Conservation (phyloP, 2,329 filamentous ascomycete genomes). For the Gyromitra esculenta region DNA sequence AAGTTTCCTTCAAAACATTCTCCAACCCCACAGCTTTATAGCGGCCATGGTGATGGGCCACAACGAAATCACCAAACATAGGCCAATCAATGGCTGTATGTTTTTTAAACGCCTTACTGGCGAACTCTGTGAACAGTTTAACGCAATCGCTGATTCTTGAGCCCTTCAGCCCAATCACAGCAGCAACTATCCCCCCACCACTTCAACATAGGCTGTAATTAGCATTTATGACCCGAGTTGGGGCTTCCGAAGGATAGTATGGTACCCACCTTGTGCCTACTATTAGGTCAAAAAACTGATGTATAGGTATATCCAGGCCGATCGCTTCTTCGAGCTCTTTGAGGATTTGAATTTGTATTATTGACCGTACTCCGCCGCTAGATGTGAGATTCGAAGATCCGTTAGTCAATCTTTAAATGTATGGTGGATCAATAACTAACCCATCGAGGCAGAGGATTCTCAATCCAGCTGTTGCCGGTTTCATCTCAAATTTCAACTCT, state of each 20-base stretch:
- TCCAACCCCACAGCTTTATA: slow-evolving; percentile 61
- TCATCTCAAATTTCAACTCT: slow-evolving; percentile 57
- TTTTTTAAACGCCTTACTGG: slow-evolving; percentile 62
- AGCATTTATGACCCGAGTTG: neutral
- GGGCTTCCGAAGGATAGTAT: neutral
- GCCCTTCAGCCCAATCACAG: slow-evolving; percentile 61
- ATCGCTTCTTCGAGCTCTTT: slow-evolving; percentile 61
- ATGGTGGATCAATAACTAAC: slow-evolving; percentile 57
- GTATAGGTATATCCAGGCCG: slow-evolving; percentile 61
- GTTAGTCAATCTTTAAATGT: slow-evolving; percentile 55
- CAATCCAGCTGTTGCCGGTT: slow-evolving; percentile 60
- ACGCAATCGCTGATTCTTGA: slow-evolving; percentile 61
- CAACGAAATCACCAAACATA: slow-evolving; percentile 58
- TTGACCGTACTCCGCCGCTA: slow-evolving; percentile 64
- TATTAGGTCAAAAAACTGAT: slow-evolving; percentile 65
- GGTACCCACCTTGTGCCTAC: slow-evolving; percentile 61
- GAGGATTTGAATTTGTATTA: slow-evolving; percentile 63
- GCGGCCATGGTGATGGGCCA: slow-evolving; percentile 58
- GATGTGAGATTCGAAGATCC: neutral
- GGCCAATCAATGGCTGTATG: slow-evolving; percentile 59
- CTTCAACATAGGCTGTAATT: slow-evolving; percentile 49
- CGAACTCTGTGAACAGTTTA: slow-evolving; percentile 60
- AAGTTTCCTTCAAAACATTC: slow-evolving; percentile 59
- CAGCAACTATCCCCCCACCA: slow-evolving; percentile 63
- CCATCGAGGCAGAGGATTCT: slow-evolving; percentile 62